phyloP scores from a whole-genome alignment of 768 basidiomycete species.

The Dendrothele bispora region DNA sequence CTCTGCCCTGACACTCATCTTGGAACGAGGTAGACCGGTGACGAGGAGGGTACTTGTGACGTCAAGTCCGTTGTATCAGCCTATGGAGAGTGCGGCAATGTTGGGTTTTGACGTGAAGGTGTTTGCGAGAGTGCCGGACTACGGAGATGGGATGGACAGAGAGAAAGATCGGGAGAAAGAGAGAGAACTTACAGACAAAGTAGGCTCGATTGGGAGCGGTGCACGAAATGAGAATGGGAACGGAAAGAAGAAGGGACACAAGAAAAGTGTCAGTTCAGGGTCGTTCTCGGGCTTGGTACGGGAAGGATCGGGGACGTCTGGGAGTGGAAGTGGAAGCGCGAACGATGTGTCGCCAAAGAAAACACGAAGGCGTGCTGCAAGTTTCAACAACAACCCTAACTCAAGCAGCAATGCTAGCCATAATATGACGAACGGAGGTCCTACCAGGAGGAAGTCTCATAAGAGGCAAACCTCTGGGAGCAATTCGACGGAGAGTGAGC shows the following conservation, averaged over 20 bases:
- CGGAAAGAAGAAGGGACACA: conserved; percentile 22
- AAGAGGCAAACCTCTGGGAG: conserved; percentile 28
- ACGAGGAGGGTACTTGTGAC: conserved; percentile 76
- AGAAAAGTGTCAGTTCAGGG: conserved; percentile 11
- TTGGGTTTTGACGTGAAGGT: conserved; percentile 77
- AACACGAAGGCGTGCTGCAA: conserved; percentile 8
- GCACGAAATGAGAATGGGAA: neutral
- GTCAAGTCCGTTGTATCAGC: conserved; percentile 82
- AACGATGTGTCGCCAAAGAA: conserved; percentile 7
- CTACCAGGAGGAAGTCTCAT: conserved; percentile 22
- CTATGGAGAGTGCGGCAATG: conserved; percentile 68
- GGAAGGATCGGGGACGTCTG: conserved; percentile 6
- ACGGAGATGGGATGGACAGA: conserved; percentile 62
- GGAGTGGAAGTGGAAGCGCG: conserved; percentile 25
- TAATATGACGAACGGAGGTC: neutral
- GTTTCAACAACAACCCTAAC: conserved; percentile 9
- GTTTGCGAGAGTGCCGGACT: conserved; percentile 69
- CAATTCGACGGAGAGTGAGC: conserved; percentile 28
- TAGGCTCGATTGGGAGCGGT: conserved; percentile 18
- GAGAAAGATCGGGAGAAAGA: conserved; percentile 30
- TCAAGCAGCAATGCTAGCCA: neutral
- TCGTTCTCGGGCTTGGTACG: conserved; percentile 3
- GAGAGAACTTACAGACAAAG: no score
- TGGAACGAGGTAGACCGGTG: conserved; percentile 80
- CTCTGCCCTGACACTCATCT: conserved; percentile 70